These are phyloP conservation scores for Haplographium delicatum DNA, from an alignment of 495 filamentous ascomycete genomes.

Conservation along the genomic window DNA sequence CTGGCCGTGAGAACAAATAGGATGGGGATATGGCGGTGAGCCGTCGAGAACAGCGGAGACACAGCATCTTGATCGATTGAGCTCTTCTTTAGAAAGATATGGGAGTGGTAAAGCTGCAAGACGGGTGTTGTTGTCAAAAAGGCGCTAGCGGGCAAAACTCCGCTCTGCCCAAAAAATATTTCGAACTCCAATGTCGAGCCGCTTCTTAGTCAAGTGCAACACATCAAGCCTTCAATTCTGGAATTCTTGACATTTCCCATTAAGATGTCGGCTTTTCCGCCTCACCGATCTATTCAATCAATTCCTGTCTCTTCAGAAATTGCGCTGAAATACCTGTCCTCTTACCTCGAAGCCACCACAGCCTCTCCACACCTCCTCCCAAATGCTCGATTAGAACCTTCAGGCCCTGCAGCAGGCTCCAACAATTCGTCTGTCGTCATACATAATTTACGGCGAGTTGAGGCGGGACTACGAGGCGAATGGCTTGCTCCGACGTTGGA, in stretches of 20 bases:
- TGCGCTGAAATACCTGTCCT: conserved; percentile 51
- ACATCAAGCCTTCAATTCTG: not conserved
- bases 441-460: conserved; percentile 61
- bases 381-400: conserved; percentile 55
- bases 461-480: conserved; percentile 44
- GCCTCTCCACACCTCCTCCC: conserved; percentile 61
- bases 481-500: conserved; percentile 23
- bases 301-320: conserved; percentile 42
- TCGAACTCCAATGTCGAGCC: not conserved
- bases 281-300: conserved; percentile 41
- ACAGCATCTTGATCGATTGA: conserved; percentile 24
- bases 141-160: conserved; percentile 5
- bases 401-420: conserved; percentile 52
- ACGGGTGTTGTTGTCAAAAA: not conserved
- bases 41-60: conserved; percentile 23
- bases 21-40: conserved; percentile 26
- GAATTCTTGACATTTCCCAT: not conserved
- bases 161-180: conserved; percentile 5
- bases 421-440: conserved; percentile 49
- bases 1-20: conserved; percentile 29
- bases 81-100: no score
- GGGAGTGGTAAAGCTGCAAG: no score
- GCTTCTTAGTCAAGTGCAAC: no score
- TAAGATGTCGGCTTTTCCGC: conserved; percentile 34
- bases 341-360: conserved; percentile 51